A percentile compares a stretch with the other conserved stretches of the same genome.
Evolutionary conservation across 176 grass and related monocot species (phyloP).

Genomic region (Cenchrus purpureus): DNA sequence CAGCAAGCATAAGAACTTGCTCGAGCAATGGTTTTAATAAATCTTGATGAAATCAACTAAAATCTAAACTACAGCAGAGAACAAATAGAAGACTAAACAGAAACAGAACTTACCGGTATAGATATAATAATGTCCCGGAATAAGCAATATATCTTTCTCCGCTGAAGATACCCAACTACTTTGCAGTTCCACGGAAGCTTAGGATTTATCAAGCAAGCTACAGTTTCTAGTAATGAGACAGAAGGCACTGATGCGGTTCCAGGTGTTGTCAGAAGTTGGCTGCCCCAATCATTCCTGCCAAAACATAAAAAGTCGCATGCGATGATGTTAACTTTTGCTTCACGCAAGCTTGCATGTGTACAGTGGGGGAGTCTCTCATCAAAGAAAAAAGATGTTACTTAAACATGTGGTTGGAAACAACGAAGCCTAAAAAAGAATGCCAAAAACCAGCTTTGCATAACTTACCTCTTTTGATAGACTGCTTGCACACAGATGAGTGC

Average conservation of each 20-base stretch:
- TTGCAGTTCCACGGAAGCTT: slow-evolving; percentile 75
- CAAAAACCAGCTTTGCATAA: slow-evolving; percentile 1
- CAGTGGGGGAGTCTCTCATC: neutral
- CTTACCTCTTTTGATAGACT: slow-evolving; percentile 74
- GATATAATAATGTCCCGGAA: slow-evolving; percentile 74
- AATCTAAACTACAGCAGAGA: neutral
- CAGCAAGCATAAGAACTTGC: slow-evolving; percentile 68
- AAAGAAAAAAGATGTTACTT: slow-evolving; percentile 1
- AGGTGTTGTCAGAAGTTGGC: slow-evolving; percentile 65
- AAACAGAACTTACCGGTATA: slow-evolving; percentile 61
- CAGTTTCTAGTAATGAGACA: slow-evolving; percentile 69
- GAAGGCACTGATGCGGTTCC: slow-evolving; percentile 54
- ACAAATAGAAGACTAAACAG: slow-evolving; percentile 31
- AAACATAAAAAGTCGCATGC: slow-evolving; percentile 44
- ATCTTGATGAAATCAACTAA: slow-evolving; percentile 18
- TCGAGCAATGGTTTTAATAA: slow-evolving; percentile 63
- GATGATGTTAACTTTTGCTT: neutral
- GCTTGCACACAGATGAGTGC: slow-evolving; percentile 74
- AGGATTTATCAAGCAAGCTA: slow-evolving; percentile 82
- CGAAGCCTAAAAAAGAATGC: slow-evolving; percentile 15
- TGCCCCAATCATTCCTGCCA: slow-evolving; percentile 62
- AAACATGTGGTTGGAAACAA: slow-evolving; percentile 8
- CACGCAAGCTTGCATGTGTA: slow-evolving; percentile 7
- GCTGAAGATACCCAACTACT: slow-evolving; percentile 66
- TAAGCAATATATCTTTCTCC: slow-evolving; percentile 72